Base-by-base conservation (phyloP, 2,329 filamentous ascomycete genomes). In the Lasiodiplodia citricola region DNA sequence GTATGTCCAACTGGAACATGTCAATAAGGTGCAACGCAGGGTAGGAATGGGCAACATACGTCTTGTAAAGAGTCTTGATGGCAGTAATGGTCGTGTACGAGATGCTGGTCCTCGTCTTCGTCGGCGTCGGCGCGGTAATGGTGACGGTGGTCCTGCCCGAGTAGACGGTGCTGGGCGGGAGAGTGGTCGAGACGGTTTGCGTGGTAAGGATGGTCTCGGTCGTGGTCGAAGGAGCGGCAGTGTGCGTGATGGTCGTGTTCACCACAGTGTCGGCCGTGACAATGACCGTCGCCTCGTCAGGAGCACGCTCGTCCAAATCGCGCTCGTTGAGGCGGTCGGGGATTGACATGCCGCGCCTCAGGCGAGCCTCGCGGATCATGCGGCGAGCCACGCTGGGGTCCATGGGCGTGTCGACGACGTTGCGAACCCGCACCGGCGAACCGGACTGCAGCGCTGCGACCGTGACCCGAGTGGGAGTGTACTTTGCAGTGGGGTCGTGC, bases 131-230 rank as follows among this genome's bases (percentile, higher is more conserved):
- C 2, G 78, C 74, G 1, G 80, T 81, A 11, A 76, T 74, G 0
- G 76, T 80, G 2, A 70, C 68, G 1, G 76, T 79, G 18, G 73
- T 75, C 18, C 75, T 69, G 11, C 80, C 80, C 5, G 75, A 77
- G 56, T 75, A 75, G 11, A 81, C 72, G 0, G 80, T 82, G 4
- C 73, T 71, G 21, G 79, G 76, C 4, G 79, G 78, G 1, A 80
- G 70, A 0, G 75, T 79, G 2, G 72, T 74, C 1, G 75, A 76
- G 13, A 72, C 71, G 0, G 75, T 74, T 1, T 70, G 71, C 6
- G 70, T 73, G 28, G 73, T 56, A 5, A 78, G 63, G 14, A 75
- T 71, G 2, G 73, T 73, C 31, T 77, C 76, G 0, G 74, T 76
- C 0, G 74, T 76, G 1, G 78, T 80, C 6, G 69, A 73, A 7